Evolutionary conservation across 768 basidiomycete species (phyloP), one percentile per base, ranked within the genome.

Genomic region (Ephemerocybe angulata): DNA sequence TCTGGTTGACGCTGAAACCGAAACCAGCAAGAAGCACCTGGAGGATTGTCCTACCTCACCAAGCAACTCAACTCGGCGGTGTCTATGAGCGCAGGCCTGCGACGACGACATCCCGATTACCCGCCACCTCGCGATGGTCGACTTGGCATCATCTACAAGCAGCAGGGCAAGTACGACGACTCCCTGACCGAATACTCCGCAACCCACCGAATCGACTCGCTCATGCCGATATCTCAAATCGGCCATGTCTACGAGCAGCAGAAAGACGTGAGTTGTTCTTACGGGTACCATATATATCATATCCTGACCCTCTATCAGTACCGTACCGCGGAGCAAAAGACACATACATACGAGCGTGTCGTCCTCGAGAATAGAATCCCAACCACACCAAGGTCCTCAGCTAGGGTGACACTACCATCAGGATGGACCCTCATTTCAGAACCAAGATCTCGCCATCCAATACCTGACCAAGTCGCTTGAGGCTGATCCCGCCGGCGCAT

Each of bases 81-180:
- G 89, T 94, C 1, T 95, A 92, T 61, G 92, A 94, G 64, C 83
- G 90, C 33, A 77, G 88, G 47, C 64, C 79, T 10, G 66, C 76
- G 6, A 62, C 70, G 3, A 62, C 65, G 4, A 58, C 60, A 38
- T 70, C 72, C 15, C 55, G 70, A 4, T n/a, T n/a, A n/a, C n/a
- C n/a, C n/a, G 62, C 70, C 50, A n/a, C n/a, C n/a, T n/a, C n/a
- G n/a, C n/a, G n/a, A n/a, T n/a, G n/a, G n/a, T n/a, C 86, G 97
- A 30, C 81, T 99, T 13, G 97, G 97, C 31, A 98, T 99, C 66
- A 99, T 99, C 58, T 98, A 98, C 80, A 98, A 99, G 75, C 96
- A 98, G 66, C 96, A 98, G 67, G 86, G 89, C 63, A 98, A 98
- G 73, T 98, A 93, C 62, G 75, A 84, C 1, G 90, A 93, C 12